Percentiles rank a stretch among this genome's conserved stretches.
These are phyloP conservation scores for Lasiodiplodia hormozganensis DNA, from an alignment of 2,329 filamentous ascomycete species.

Conservation along the genomic window DNA sequence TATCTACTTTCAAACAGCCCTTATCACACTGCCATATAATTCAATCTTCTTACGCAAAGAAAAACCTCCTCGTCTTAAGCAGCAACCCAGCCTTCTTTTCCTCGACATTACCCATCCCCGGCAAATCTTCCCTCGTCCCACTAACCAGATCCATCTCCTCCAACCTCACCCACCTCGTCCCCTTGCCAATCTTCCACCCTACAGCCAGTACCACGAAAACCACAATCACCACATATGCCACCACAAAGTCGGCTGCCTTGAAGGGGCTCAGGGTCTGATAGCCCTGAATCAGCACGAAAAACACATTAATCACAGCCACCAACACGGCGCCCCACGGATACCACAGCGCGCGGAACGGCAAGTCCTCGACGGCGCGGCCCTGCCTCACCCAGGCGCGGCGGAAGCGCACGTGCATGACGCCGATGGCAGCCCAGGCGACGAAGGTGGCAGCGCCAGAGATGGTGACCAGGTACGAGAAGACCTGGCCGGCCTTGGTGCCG, in stretches of 20 bases:
- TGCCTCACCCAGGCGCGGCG: conserved; percentile 62
- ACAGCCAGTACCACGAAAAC: conserved; percentile 35
- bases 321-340: conserved; percentile 61
- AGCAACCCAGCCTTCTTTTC: neutral
- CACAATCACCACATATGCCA: conserved; percentile 55
- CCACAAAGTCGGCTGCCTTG: conserved; percentile 58
- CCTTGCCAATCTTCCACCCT: conserved; percentile 40
- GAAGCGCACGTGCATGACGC: conserved; percentile 75
- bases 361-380: conserved; percentile 44
- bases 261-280: conserved; percentile 62
- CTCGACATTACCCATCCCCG: neutral
- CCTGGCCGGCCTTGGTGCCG: conserved; percentile 68
- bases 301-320: conserved; percentile 56
- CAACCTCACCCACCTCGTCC: conserved; percentile 36
- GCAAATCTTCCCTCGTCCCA: conserved; percentile 1
- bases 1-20: too few species aligned
- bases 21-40: too few species aligned
- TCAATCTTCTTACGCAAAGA: neutral
- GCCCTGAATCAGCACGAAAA: conserved; percentile 61
- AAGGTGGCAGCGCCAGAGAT: conserved; percentile 74
- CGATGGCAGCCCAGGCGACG: conserved; percentile 74
- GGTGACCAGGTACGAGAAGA: conserved; percentile 74
- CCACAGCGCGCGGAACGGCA: conserved; percentile 56
- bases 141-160: conserved; percentile 25
- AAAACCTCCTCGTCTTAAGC: neutral